Evolutionary conservation across 2,329 filamentous ascomycete genomes (phyloP).

Genomic region (Penicillium sp.): DNA sequence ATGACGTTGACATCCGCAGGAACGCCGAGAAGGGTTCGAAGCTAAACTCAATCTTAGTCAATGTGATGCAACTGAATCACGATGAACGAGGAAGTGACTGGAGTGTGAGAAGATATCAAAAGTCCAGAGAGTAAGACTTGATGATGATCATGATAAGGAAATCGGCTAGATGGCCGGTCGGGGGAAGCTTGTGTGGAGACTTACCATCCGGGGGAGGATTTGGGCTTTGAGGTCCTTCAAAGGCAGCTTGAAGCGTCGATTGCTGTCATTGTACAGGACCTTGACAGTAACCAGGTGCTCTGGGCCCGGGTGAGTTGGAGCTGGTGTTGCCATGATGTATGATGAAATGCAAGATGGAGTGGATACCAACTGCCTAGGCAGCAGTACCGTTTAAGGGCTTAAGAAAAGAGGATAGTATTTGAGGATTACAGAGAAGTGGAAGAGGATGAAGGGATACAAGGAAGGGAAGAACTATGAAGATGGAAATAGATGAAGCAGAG

Average conservation of each 20-base stretch:
- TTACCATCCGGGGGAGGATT: slow-evolving; percentile 80
- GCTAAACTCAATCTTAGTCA: slow-evolving; percentile 50
- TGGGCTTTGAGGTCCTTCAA: slow-evolving; percentile 77
- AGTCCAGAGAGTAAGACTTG: background rate
- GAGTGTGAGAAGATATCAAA: background rate
- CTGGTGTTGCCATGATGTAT: slow-evolving; percentile 38
- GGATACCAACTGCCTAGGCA: slow-evolving; percentile 13
- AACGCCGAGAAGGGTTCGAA: slow-evolving; percentile 69
- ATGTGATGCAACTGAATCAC: slow-evolving; percentile 3
- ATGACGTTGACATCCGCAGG: slow-evolving; percentile 62
- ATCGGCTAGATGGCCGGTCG: slow-evolving; percentile 26
- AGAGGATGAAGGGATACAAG: slow-evolving; percentile 9
- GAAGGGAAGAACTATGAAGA: slow-evolving; percentile 14
- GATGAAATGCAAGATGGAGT: slow-evolving; percentile 4
- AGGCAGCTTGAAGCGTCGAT: slow-evolving; percentile 84
- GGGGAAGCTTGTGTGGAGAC: slow-evolving; percentile 46
- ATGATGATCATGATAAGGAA: slow-evolving; percentile 21
- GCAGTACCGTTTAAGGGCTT: slow-evolving; percentile 2
- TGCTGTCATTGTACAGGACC: slow-evolving; percentile 72
- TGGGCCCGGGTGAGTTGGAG: slow-evolving; percentile 50
- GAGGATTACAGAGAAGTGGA: slow-evolving; percentile 12
- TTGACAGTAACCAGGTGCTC: slow-evolving; percentile 85
- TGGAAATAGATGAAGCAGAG: slow-evolving; percentile 18
- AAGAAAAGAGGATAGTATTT: slow-evolving; percentile 10
- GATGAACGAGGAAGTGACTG: background rate